These are phyloP conservation scores for Fagopyrum homotropicum DNA, from an alignment of 148 eudicot species.

Conservation along the genomic window DNA sequence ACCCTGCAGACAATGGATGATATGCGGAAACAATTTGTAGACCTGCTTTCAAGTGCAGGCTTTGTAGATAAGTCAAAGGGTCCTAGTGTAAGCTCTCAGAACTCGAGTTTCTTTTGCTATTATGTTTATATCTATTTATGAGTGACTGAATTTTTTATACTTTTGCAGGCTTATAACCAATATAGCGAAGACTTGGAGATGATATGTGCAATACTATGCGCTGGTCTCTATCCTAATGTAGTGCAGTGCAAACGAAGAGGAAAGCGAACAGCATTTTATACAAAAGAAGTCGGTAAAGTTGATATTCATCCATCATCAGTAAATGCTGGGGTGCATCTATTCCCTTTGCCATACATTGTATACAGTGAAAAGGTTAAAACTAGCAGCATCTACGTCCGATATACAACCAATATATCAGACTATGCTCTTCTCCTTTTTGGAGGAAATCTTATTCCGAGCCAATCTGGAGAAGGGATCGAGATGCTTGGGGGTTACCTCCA, in stretches of 20 bases:
- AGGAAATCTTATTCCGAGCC: conserved; percentile 81
- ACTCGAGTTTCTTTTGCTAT: neutral
- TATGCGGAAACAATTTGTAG: conserved; percentile 81
- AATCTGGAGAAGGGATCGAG: conserved; percentile 90
- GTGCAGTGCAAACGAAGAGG: conserved; percentile 97
- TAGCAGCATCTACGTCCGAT: conserved; percentile 64
- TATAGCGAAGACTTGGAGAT: conserved; percentile 84
- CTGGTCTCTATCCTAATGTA: conserved; percentile 98
- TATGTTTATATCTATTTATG: neutral
- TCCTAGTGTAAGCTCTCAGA: conserved; percentile 49
- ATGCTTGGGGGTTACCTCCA: conserved; percentile 98
- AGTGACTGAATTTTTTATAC: neutral
- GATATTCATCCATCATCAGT: conserved; percentile 95
- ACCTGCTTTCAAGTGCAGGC: conserved; percentile 75
- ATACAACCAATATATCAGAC: conserved; percentile 90
- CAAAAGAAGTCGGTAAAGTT: conserved; percentile 94
- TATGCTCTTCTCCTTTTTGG: conserved; percentile 95
- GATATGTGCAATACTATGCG: conserved; percentile 95
- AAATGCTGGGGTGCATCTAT: conserved; percentile 68
- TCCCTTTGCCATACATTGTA: conserved; percentile 93
- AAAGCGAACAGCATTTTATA: conserved; percentile 74
- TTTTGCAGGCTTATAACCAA: conserved; percentile 70
- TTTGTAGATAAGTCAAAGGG: conserved; percentile 85
- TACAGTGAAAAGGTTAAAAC: conserved; percentile 96
- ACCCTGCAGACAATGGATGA: conserved; percentile 92